Conservation (phyloP, 768 basidiomycete species). For the Boletus tomentosulus region DNA sequence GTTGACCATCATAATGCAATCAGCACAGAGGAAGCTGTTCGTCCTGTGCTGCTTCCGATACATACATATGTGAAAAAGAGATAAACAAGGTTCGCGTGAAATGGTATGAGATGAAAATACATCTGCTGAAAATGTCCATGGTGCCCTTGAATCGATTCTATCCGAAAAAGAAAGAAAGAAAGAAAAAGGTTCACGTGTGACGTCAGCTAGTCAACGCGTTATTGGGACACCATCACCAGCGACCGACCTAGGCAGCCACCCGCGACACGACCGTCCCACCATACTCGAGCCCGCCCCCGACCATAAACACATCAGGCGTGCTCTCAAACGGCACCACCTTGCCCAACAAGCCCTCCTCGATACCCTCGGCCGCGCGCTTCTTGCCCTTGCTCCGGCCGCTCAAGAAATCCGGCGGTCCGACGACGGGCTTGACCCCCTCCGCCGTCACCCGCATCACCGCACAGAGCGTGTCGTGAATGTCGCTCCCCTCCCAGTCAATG, state of each 20-base stretch:
- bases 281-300: slow-evolving; percentile 26
- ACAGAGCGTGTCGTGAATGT: slow-evolving; percentile 53
- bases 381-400: slow-evolving; percentile 27
- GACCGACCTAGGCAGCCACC: slow-evolving; percentile 25
- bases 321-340: slow-evolving; percentile 34
- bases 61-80: slow-evolving; percentile 3
- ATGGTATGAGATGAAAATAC: slow-evolving; percentile 7
- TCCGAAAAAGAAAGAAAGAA: background rate
- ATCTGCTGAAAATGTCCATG: slow-evolving; percentile 14
- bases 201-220: background rate
- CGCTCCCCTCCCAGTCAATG: slow-evolving; percentile 79
- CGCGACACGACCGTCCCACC: slow-evolving; percentile 37
- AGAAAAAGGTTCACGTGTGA: background rate
- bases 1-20: slow-evolving; percentile 6
- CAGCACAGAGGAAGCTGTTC: background rate
- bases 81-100: background rate
- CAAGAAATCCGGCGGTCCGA: slow-evolving; percentile 23
- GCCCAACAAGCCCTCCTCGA: slow-evolving; percentile 18
- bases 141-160: background rate
- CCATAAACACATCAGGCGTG: slow-evolving; percentile 30
- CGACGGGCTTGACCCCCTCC: slow-evolving; percentile 28
- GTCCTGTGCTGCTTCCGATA: slow-evolving; percentile 8
- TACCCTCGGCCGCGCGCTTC: slow-evolving; percentile 14
- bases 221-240: background rate
- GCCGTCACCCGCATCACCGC: slow-evolving; percentile 38